Evolutionary conservation across 352 stramenopile species (phyloP), one percentile per base, ranked within the genome.

Genomic region (Phytophthora pluvialis): DNA sequence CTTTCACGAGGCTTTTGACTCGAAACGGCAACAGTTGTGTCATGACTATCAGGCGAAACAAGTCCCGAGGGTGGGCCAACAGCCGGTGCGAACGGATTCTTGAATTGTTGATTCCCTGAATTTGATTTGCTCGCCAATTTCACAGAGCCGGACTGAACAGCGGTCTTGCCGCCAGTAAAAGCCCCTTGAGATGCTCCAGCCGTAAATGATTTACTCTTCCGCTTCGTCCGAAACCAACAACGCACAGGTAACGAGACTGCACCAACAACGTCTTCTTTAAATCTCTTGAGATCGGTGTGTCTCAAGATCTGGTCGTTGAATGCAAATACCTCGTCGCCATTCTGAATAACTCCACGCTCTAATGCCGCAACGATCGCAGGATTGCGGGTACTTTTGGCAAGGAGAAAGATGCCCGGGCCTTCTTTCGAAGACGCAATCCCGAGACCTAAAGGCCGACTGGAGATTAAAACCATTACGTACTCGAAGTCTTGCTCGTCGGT

Each of bases 401-500:
- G 63, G 1, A 83, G 52, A 57, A 72, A 71, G 15, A 83, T 75
- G 1, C 59, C 59, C 10, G 40, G 46, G 4, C 33, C 44, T n/a
- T 55, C 52, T 0, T 53, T 46, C 2, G 36, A 55, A 6, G 63
- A 71, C 4, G 50, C 26, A 28, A 92, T 70, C 21, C 78, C 79
- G 8, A 94, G 67, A 18, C 81, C 82, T n/a, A 93, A 64, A 29
- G 83, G 82, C 15, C 83, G 57, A 18, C 42, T 77, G 15, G 75
- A 63, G 28, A 89, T 77, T 31, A 93, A 47, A 10, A 90, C 40
- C 65, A 94, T 83, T 32, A 91, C 69, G 35, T 88, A 86, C 32
- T 91, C 76, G 46, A 83, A 80, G 7, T 77, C 49, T 44, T 67
- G 54, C 25, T 79, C 72, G 26, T 36, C 47, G 13, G 25, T 26